A percentile compares a stretch with the other conserved stretches of the same genome.
phyloP scores from a whole-genome alignment of 768 basidiomycete species.

The Tricholoma furcatifolium region DNA sequence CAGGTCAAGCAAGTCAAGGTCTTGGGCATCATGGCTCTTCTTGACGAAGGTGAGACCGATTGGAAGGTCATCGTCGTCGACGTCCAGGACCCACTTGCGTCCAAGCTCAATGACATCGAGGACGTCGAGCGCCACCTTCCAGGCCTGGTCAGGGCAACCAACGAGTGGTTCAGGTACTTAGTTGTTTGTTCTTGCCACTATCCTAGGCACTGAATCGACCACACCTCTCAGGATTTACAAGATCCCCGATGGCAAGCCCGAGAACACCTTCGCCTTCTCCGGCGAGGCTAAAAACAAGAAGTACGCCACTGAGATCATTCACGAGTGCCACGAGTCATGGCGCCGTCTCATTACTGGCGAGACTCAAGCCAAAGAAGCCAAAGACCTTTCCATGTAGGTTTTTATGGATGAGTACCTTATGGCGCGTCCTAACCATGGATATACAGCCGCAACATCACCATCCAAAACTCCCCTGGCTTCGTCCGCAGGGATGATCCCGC shows the following conservation, averaged over 20 bases:
- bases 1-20: slow-evolving; percentile 99
- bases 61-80: slow-evolving; percentile 99
- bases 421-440: slow-evolving; percentile 5
- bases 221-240: slow-evolving; percentile 76
- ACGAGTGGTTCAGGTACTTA: slow-evolving; percentile 95
- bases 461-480: slow-evolving; percentile 71
- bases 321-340: slow-evolving; percentile 99
- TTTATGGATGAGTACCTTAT: not conserved
- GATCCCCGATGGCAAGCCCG: slow-evolving; percentile 93
- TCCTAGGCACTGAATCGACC: slow-evolving; percentile 2
- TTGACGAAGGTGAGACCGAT: slow-evolving; percentile 99
- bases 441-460: slow-evolving; percentile 76
- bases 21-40: slow-evolving; percentile 98
- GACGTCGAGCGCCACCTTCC: slow-evolving; percentile 98
- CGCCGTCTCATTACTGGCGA: slow-evolving; percentile 88
- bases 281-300: slow-evolving; percentile 99
- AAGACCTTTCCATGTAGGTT: slow-evolving; percentile 85
- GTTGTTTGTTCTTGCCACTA: not conserved
- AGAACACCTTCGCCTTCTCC: slow-evolving; percentile 98
- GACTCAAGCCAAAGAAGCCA: slow-evolving; percentile 63
- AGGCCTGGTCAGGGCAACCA: slow-evolving; percentile 93
- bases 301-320: slow-evolving; percentile 98
- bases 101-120: slow-evolving; percentile 97
- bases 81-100: slow-evolving; percentile 90
- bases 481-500: slow-evolving; percentile 57